Base-by-base conservation (phyloP, 1,139 yeast genomes). In the Debaryomyces subglobosus region DNA sequence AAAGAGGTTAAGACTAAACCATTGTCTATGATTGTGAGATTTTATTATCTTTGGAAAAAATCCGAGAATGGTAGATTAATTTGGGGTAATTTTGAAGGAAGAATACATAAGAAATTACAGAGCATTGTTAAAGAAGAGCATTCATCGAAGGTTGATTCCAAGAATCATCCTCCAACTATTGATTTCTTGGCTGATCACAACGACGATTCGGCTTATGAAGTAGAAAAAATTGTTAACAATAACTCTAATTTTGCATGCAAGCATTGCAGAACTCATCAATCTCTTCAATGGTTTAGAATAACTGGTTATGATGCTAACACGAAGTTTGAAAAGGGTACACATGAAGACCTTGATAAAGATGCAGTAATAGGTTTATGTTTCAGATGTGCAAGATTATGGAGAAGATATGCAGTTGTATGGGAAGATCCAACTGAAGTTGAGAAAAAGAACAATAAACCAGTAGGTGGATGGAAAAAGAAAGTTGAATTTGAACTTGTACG, bases 381-480 rank as follows among this genome's bases (percentile, higher is more conserved):
- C 43, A 75, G 98, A 47, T 94, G 99, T 71, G 97, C 97, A 0
- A 76, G 86, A 49, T 65, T 94, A 37, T 94, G 99, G 99, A 77
- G 97, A 62, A 72, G 95, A 39, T 94, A 94, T 64, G 97, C 92
- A 0, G 85, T 89, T 0, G 75, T 76, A n/a, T 94, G 99, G 98
- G 91, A 85, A 56, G 83, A 82, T 43, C 96, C 97, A 0, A 62
- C 71, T 21, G 94, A 86, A 50, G 84, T 89, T 0, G 69, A 83
- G 42, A 79, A 76, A 60, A 84, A 79, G 44, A 64, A 64, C 32
- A 58, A 64, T 10, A 68, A 64, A 45, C 65, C 58, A 21, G 52
- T 72, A 62, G 52, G 74, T 47, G 83, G 85, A 2, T 78, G 84
- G 80, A 82, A 79, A 59, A 79, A 81, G 55, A 78, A 74, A 53